Evolutionary conservation across 352 stramenopile genomes (phyloP), one percentile per base, ranked within the genome.

Genomic region (Pythium pyrilobum): DNA sequence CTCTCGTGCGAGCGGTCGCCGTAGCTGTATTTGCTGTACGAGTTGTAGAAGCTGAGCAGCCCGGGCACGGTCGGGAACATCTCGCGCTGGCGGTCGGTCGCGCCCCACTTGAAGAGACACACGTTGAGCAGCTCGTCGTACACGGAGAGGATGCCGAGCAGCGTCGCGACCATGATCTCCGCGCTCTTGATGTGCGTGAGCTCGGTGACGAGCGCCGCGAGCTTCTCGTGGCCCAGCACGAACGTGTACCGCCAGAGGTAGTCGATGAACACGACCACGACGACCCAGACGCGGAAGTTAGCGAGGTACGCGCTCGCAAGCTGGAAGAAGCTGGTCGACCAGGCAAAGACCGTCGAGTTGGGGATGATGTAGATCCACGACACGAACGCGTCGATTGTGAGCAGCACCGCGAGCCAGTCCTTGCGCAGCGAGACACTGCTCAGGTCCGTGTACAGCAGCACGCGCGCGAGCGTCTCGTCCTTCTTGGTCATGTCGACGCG

Each of bases 381-480:
- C 21, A 62, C 23, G 18, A 67, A 18, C 29, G 48, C 40, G 45
- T 67, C 54, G 43, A 59, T 34, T 11, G 56, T 29, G 16, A 64
- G 18, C 28, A 67, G 60, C 27, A 33, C 16, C 18, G 47, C 33
- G 34, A 67, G 20, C 29, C 50, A 18, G 7, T 38, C 42, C 37
- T 67, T 67, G 34, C 60, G 54, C 29, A 59, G 59, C 12, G 54
- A 52, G n/a, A 68, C 49, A 21, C 47, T 56, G 29, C 23, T 64
- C 12, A 64, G 50, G 20, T 68, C 60, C 15, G 60, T 67, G 60
- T 64, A 67, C 16, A 67, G 49, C 25, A 67, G 34, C 28, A 68
- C 51, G 28, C 51, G 53, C 18, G 54, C 56, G 18, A 68, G 49
- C 13, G 53, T 64, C 13, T 56, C 49, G 12, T 56, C 23, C 20